A percentile compares a stretch with the other conserved stretches of the same genome.
Conservation (phyloP, 441 rosid species). For the Raphanus hybrid region DNA sequence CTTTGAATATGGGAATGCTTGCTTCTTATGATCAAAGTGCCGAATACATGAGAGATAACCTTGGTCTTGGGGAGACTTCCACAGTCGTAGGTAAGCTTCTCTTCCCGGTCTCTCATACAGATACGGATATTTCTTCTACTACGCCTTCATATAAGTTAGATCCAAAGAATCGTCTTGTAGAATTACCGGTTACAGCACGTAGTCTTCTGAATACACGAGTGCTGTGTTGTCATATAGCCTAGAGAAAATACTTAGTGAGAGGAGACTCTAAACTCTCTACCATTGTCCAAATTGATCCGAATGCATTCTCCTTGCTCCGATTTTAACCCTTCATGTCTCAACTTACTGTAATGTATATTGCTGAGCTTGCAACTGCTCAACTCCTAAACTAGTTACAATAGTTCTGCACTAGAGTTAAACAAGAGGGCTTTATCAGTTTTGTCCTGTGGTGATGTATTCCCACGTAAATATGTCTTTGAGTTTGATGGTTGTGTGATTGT, state of each 20-base stretch:
- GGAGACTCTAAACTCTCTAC: not conserved
- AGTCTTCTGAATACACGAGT: not conserved
- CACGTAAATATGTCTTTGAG: not conserved
- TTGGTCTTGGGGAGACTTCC: conserved; percentile 72
- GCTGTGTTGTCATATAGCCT: not conserved
- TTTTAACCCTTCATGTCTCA: not conserved
- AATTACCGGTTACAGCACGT: not conserved
- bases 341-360: not conserved
- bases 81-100: conserved; percentile 71
- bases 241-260: not conserved
- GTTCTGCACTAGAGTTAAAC: not conserved
- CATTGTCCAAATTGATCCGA: not conserved
- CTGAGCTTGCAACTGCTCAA: not conserved
- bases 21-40: conserved; percentile 97
- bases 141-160: not conserved
- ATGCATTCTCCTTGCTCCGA: not conserved
- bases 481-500: conserved; percentile 21
- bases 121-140: not conserved
- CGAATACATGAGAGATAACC: conserved; percentile 78
- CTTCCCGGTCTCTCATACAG: conserved; percentile 2
- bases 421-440: not conserved
- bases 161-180: not conserved
- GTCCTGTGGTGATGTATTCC: not conserved
- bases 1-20: conserved; percentile 99
- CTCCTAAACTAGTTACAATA: conserved; percentile 12